Conservation (phyloP, 2,329 filamentous ascomycete genomes). For the Colletotrichum noveboracense region DNA sequence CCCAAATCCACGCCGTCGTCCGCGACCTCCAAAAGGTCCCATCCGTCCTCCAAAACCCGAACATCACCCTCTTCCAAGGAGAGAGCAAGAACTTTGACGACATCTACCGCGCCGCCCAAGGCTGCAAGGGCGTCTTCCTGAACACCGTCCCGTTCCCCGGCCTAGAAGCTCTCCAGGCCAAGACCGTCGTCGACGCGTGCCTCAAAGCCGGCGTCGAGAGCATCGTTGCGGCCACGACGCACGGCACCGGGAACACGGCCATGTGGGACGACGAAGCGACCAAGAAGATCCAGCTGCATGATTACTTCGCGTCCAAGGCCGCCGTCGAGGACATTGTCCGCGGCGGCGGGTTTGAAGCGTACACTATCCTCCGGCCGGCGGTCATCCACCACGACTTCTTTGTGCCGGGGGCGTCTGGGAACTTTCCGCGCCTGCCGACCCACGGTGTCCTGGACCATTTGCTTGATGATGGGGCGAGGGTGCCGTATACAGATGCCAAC, state of each 20-base stretch:
- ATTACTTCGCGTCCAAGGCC: constrained; percentile 42
- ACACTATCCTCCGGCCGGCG: constrained; percentile 38
- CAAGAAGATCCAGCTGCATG: constrained; percentile 17
- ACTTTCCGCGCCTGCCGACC: constrained; percentile 33
- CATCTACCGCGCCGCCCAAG: constrained; percentile 34
- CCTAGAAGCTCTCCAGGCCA: constrained; percentile 32
- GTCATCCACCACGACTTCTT: constrained; percentile 34
- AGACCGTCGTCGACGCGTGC: constrained; percentile 34
- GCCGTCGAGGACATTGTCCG: constrained; percentile 38
- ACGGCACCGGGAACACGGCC: constrained; percentile 19
- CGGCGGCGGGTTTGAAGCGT: constrained; percentile 29
- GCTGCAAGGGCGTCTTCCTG: constrained; percentile 35
- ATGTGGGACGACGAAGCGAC: constrained; percentile 28
- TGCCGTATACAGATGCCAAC: constrained; percentile 32
- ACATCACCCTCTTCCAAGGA: constrained; percentile 39
- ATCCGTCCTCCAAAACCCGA: constrained; percentile 24
- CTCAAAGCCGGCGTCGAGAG: constrained; percentile 34
- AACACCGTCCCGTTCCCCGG: constrained; percentile 31
- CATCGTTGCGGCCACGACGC: constrained; percentile 31
- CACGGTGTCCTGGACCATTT: constrained; percentile 32
- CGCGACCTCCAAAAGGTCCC: constrained; percentile 36
- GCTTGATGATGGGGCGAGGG: constrained; percentile 22
- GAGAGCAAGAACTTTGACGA: constrained; percentile 36
- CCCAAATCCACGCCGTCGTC: constrained; percentile 39
- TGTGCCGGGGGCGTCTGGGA: constrained; percentile 23